Evolutionary conservation across 2,329 filamentous ascomycete species (phyloP).

Genomic region (Talaromyces sp.): DNA sequence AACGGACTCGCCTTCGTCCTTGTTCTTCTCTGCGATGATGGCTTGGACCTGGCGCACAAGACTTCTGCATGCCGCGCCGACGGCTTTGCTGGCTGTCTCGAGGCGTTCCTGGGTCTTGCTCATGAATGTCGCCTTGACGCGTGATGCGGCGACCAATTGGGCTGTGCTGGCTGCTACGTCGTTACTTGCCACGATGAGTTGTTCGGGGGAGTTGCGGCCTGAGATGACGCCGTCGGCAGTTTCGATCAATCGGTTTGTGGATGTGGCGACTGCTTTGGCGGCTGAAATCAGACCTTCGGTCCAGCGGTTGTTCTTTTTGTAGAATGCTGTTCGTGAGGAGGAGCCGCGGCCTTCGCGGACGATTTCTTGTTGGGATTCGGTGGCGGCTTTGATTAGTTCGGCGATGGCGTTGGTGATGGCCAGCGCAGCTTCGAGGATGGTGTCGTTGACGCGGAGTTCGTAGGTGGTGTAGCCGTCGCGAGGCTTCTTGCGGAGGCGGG

Average conservation of each 20-base stretch:
- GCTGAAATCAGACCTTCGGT: slow-evolving; percentile 96
- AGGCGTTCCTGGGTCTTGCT: slow-evolving; percentile 91
- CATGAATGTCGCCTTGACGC: slow-evolving; percentile 98
- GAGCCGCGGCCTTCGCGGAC: slow-evolving; percentile 87
- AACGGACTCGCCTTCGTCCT: slow-evolving; percentile 71
- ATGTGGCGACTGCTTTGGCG: slow-evolving; percentile 89
- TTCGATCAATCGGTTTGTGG: slow-evolving; percentile 95
- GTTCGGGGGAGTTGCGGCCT: slow-evolving; percentile 87
- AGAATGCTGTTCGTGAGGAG: slow-evolving; percentile 86
- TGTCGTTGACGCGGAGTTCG: slow-evolving; percentile 92
- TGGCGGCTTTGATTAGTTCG: slow-evolving; percentile 90
- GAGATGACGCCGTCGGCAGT: slow-evolving; percentile 94
- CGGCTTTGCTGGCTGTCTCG: slow-evolving; percentile 87
- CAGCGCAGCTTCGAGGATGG: slow-evolving; percentile 86
- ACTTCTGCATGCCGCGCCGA: slow-evolving; percentile 80
- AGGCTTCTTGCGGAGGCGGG: slow-evolving; percentile 94
- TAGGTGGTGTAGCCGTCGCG: slow-evolving; percentile 93
- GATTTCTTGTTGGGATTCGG: slow-evolving; percentile 90
- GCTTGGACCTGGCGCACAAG: slow-evolving; percentile 90
- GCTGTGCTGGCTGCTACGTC: slow-evolving; percentile 94
- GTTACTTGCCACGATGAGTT: slow-evolving; percentile 96
- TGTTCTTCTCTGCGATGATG: slow-evolving; percentile 84
- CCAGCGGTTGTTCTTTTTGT: slow-evolving; percentile 99
- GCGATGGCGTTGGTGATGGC: slow-evolving; percentile 93
- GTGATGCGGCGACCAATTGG: slow-evolving; percentile 89